Base-by-base conservation (phyloP, 805 yeast species). In the Candida ipomoeae region DNA sequence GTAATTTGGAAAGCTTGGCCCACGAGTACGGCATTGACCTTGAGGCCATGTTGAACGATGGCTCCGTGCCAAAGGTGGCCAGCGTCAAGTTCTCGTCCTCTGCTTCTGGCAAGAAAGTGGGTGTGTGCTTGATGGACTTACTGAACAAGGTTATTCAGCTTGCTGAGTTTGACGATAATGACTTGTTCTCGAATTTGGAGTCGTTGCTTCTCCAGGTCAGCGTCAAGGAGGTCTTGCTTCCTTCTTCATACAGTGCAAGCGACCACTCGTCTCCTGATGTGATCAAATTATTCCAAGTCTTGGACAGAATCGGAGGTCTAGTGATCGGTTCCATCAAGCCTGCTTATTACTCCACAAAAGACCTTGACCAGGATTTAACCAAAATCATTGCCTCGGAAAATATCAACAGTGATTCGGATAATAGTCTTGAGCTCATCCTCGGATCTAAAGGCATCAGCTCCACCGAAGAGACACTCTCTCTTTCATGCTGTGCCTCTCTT, bases 151-250 rank as follows among this genome's bases (percentile, higher is more conserved):
- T 75, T 32, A 74, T 94, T 32, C 90, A 94, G 18, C 69, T 90
- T 46, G 69, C 85, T 15, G 96, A 91, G 63, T 86, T 92, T 55
- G 79, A 79, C 8, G 99, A 94, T 64, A 90, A 89, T 62, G 98
- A 92, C 44, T 75, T 89, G 8, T 90, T 80, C 59, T 84, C 96
- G 1, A 92, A 91, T 62, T 67, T 92, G 54, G 98, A 94, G 65
- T 84, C 95, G 43, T 75, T 90, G 45, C 66, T 91, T 51, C 85
- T 94, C 57, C 99, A 94, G 65, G 71, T 90, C 34, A 96, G 96
- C 18, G 89, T 90, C 6, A 88, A 86, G 60, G 99, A 94, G 63
- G 84, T 89, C 38, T 63, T 94, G 14, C 59, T 92, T 5, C 84
- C 85, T 11, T 68, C 72, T 4, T 59, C 62, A 41, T 67, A 71